Conservation (phyloP, 1,284 basidiomycete species). For the Stereum hirsutum region DNA sequence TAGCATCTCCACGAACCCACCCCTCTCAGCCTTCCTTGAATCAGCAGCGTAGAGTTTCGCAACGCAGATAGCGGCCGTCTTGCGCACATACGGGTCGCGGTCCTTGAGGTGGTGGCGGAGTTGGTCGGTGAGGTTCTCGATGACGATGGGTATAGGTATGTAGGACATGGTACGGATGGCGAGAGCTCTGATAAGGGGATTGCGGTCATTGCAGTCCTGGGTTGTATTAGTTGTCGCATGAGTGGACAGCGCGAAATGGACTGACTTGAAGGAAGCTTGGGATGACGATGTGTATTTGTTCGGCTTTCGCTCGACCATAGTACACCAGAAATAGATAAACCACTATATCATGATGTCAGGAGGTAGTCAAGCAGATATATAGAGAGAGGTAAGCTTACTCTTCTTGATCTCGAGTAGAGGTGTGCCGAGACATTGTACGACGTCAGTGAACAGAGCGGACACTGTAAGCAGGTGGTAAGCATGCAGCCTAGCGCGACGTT, state of each 20-base stretch:
- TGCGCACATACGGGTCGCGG: conserved; percentile 90
- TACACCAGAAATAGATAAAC: conserved; percentile 90
- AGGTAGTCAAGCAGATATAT: conserved; percentile 5
- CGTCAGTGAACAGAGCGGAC: conserved; percentile 88
- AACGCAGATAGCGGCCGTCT: conserved; percentile 91
- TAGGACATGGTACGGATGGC: conserved; percentile 97
- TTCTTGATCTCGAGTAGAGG: conserved; percentile 97
- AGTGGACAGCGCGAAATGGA: not conserved
- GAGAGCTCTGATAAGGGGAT: conserved; percentile 86
- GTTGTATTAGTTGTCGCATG: not conserved
- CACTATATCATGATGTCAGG: conserved; percentile 42
- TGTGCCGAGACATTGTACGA: conserved; percentile 82
- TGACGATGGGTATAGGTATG: conserved; percentile 79
- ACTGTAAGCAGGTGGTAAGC: conserved; percentile 40
- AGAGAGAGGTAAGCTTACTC: conserved; percentile 49
- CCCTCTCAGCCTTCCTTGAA: conserved; percentile 74
- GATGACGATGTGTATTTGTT: conserved; percentile 83
- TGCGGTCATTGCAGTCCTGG: conserved; percentile 87
- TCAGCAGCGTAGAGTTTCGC: conserved; percentile 88
- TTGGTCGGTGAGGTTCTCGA: conserved; percentile 75
- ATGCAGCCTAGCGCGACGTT: conserved; percentile 3
- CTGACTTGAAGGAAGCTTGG: conserved; percentile 81
- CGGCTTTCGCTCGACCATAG: conserved; percentile 83
- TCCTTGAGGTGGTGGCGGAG: conserved; percentile 85
- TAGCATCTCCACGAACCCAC: conserved; percentile 78